Percentiles rank a stretch among this genome's conserved stretches.
phyloP scores from a whole-genome alignment of 2,329 filamentous ascomycete genomes.

The Colletotrichum sp. region DNA sequence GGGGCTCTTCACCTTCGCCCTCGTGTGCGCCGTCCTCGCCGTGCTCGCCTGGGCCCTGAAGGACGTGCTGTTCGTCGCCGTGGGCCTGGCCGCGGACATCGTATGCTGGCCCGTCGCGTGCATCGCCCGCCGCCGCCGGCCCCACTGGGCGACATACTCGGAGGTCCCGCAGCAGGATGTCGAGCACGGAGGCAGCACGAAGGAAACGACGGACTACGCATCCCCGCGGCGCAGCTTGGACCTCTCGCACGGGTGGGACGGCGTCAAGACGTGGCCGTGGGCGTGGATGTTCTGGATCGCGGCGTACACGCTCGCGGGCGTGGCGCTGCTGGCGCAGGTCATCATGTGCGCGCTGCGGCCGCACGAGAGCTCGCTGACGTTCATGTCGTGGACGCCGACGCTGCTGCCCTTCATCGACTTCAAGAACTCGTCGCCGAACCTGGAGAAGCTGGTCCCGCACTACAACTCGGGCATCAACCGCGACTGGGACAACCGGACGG shows the following conservation, averaged over 20 bases:
- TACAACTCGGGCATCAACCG: constrained; percentile 25
- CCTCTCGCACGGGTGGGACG: not conserved
- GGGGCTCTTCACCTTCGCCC: constrained; percentile 29
- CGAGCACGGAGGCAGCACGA: constrained; percentile 13
- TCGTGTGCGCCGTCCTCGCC: constrained; percentile 22
- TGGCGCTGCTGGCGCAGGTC: constrained; percentile 23
- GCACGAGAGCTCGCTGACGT: constrained; percentile 32
- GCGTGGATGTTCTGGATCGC: not conserved
- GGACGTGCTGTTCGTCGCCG: constrained; percentile 23
- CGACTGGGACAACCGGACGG: constrained; percentile 32
- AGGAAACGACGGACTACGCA: not conserved
- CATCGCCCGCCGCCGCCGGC: not conserved
- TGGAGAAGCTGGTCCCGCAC: constrained; percentile 27
- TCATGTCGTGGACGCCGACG: constrained; percentile 38
- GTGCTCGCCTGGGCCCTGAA: constrained; percentile 29
- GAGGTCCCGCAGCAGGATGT: constrained; percentile 28
- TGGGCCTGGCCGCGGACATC: constrained; percentile 27
- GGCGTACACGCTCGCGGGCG: constrained; percentile 14
- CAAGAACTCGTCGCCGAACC: constrained; percentile 27
- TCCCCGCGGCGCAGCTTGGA: constrained; percentile 4
- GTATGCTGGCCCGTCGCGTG: constrained; percentile 26
- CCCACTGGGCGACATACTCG: constrained; percentile 17
- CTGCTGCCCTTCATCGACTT: constrained; percentile 39
- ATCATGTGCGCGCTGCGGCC: constrained; percentile 28
- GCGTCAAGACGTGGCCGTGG: not conserved